Evolutionary conservation across 176 grass and related monocot species (phyloP), one percentile per base, ranked within the genome.

Genomic region (Cenchrus americanus): DNA sequence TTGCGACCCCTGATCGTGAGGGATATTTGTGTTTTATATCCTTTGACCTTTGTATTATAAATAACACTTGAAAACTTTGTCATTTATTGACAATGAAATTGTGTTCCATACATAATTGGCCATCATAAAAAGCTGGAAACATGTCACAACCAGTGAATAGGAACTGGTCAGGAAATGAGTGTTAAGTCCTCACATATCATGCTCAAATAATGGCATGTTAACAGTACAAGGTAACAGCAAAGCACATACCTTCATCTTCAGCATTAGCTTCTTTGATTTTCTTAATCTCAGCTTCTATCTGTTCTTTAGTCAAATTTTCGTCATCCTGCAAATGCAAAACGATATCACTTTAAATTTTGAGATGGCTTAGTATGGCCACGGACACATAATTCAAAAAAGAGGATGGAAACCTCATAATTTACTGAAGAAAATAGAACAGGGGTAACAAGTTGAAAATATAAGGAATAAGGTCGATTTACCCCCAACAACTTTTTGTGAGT

Each of bases 251-350:
- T 95, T 98, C 89, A 90, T 98, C 95, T 43, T 98, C 96, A 77
- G 91, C 93, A 87, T 95, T 93, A 84, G 93, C 86, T 84, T 95
- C 91, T 91, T 92, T 98, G 53, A 98, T 95, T 87, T 86, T 95
- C 75, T 90, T 98, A 69, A 95, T 93, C 54, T 98, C 93, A 73
- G 89, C 91, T 70, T 98, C 93, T 65, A 98, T 98, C 88, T 98
- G 96, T 78, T 98, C 96, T 88, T 86, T 95, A 44, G 89, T 92
- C 83, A 98, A 82, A 80, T 85, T 78, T 83, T 98, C 96, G n/a
- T 98, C 96, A 84, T 98, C 93, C 96, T 98, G 80, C 52, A 78
- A 84, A 86, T 57, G 57, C 49, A 58, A 10, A 77, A 77, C 3
- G 14, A 59, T 37, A 37, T 75, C 24, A 34, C 17, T 63, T 75